Evolutionary conservation across 345 rosid genomes (phyloP), one percentile per base, ranked within the genome.

Genomic region (Eucalyptus grandis): DNA sequence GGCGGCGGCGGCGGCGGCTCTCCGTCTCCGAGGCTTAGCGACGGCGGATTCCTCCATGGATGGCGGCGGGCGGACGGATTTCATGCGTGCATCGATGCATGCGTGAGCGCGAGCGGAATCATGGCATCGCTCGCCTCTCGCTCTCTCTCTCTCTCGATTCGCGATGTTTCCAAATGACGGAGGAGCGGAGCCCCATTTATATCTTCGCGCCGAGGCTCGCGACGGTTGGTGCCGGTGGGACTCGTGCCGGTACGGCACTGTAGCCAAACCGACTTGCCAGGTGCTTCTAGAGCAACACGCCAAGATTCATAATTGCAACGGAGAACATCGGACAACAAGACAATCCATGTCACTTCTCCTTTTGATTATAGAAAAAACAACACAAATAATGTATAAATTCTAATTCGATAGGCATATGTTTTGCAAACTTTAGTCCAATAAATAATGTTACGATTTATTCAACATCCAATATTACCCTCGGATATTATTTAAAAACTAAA

Each of bases 351-450:
- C 37, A 3, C 13, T 22, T 24, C 13, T 53, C 24, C 10, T 53
- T 53, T 1, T 19, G 11, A 53, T 21, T 2, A 53, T 21, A 53
- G 1, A 8, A 53, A 53, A 53, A 21, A 53, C 1, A 0, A 53
- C 2, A 21, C 11, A 10, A 56, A 24, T 56, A 26, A 14, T 7
- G 1, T 5, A 27, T 65, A 14, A 14, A 1, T 14, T 65, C 0
- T 56, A 10, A 56, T 56, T 26, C 2, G 1, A 21, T 53, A 8
- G 0, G 5, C 0, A 53, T 21, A 53, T 53, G 0, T 53, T 53
- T 53, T 53, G 0, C 2, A 5, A 53, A 53, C 0, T 53, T 53
- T 53, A 53, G 2, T 53, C 2, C 10, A 53, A 8, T 53, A 2
- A 2, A 21, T 53, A 21, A 1, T 8, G 0, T 8, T 21, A 8